phyloP scores from a whole-genome alignment of 2,329 filamentous ascomycete genomes.

The Zymoseptoria passerinii region DNA sequence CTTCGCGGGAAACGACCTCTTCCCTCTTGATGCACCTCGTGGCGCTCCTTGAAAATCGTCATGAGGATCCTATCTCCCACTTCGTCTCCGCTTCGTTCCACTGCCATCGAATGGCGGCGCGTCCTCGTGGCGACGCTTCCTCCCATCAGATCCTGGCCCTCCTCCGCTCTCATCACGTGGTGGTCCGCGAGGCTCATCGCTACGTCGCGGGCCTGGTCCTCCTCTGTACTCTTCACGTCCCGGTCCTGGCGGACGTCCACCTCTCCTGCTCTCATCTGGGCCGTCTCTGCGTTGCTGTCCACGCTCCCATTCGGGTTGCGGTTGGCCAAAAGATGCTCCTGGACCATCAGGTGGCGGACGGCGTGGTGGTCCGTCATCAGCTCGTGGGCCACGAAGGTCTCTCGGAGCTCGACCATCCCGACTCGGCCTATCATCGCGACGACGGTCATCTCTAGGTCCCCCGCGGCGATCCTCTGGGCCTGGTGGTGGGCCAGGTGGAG shows the following conservation, averaged over 20 bases:
- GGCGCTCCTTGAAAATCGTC: neutral
- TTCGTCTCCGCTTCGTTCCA: slow-evolving; percentile 21
- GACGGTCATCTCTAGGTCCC: slow-evolving; percentile 19
- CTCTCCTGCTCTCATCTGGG: slow-evolving; percentile 14
- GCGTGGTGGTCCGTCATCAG: slow-evolving; percentile 15
- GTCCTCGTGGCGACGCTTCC: slow-evolving; percentile 27
- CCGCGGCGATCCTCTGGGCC: slow-evolving; percentile 19
- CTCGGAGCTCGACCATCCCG: slow-evolving; percentile 7
- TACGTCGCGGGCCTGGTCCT: slow-evolving; percentile 7
- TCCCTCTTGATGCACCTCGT: neutral
- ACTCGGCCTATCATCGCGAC: slow-evolving; percentile 15
- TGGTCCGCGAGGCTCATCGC: slow-evolving; percentile 18
- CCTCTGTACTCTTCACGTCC: slow-evolving; percentile 17
- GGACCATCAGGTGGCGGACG: slow-evolving; percentile 7
- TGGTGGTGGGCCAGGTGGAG: slow-evolving; percentile 14
- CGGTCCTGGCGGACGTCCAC: slow-evolving; percentile 9
- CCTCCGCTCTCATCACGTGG: slow-evolving; percentile 12
- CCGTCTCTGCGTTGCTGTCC: slow-evolving; percentile 7
- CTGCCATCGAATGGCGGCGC: slow-evolving; percentile 10
- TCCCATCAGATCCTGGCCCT: slow-evolving; percentile 7
- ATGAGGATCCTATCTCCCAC: slow-evolving; percentile 5
- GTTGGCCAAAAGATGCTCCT: slow-evolving; percentile 2
- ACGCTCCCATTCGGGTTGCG: slow-evolving; percentile 16
- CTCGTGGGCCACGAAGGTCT: slow-evolving; percentile 9
- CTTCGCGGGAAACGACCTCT: neutral